Evolutionary conservation across 2,329 filamentous ascomycete species (phyloP), one percentile per base, ranked within the genome.

Genomic region (Ceratocystis cubensis): DNA sequence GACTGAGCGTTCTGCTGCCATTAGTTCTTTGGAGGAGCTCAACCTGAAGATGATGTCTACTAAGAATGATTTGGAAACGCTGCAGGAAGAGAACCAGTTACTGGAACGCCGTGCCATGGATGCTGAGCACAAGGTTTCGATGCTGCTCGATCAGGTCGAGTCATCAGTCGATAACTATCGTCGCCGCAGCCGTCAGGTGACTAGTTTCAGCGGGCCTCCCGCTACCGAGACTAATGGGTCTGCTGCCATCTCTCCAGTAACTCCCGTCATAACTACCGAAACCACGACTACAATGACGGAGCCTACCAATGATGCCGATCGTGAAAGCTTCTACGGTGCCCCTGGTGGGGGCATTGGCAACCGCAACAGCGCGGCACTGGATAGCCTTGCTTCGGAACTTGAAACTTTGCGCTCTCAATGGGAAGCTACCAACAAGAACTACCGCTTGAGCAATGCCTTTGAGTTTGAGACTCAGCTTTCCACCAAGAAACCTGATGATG

Each of bases 341-440:
- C 81, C 79, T 8, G 73, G 82, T 2, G 82, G 82, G 71, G 75
- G 73, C 25, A 71, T 75, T 44, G 78, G 83, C 66, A 78, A 76
- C 64, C 79, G 83, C 70, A 82, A 84, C 74, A 84, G 82, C 72
- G 79, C 77, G 71, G 93, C 92, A 2, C 82, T 99, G 22, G 94
- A 99, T 75, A 94, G 88, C 70, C 83, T 99, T 28, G 93, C 94
- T 10, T 91, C 85, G 69, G 94, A 99, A 77, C 84, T 99, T 6
- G 94, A 99, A 74, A 88, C 89, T 13, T 81, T 99, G 61, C 85
- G 93, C 64, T 89, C 81, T 64, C 92, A 96, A 72, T 99, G 94
- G 94, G 91, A 97, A 77, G 90, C 88, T 48, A 96, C 91, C 13
- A 96, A 93, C 78, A 94, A 95, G 76, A 95, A 90, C 72, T 96